Evolutionary conservation across 1,284 basidiomycete genomes (phyloP).

Genomic region (Porogramme epimiltina): DNA sequence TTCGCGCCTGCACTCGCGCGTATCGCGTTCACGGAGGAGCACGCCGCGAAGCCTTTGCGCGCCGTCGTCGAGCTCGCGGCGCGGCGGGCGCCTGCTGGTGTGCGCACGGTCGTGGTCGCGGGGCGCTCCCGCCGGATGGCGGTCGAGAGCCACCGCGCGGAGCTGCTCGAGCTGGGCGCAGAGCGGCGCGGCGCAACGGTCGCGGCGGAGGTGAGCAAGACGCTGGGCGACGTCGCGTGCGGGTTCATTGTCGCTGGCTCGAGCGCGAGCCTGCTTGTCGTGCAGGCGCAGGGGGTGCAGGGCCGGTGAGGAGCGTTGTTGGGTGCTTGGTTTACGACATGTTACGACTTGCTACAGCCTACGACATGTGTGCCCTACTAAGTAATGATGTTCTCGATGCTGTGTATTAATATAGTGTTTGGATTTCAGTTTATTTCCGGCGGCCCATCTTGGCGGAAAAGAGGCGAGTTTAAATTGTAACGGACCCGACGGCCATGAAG

Average conservation of each 20-base stretch:
- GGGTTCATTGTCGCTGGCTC: constrained; percentile 26
- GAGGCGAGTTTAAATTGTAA: no score
- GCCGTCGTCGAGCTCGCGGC: constrained; percentile 46
- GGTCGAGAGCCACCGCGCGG: constrained; percentile 52
- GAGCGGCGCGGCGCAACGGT: constrained; percentile 19
- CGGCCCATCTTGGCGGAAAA: no score
- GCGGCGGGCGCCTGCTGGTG: constrained; percentile 20
- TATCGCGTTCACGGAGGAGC: constrained; percentile 53
- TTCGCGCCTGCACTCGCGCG: constrained; percentile 51
- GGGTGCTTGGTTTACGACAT: no score
- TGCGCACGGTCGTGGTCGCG: constrained; percentile 60
- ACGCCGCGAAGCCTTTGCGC: constrained; percentile 57
- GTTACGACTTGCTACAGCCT: no score
- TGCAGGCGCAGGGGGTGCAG: constrained; percentile 28
- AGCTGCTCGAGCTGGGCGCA: constrained; percentile 42
- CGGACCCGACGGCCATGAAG: no score
- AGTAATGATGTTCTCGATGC: no score
- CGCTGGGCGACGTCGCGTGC: constrained; percentile 25
- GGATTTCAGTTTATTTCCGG: no score
- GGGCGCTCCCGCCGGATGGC: constrained; percentile 78
- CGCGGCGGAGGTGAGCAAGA: constrained; percentile 22
- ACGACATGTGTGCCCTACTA: no score
- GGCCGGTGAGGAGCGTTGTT: no score
- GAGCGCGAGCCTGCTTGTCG: constrained; percentile 25
- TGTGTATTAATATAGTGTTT: background rate